Conservation (phyloP, 345 rosid genomes). For the Lepidium africanum region DNA sequence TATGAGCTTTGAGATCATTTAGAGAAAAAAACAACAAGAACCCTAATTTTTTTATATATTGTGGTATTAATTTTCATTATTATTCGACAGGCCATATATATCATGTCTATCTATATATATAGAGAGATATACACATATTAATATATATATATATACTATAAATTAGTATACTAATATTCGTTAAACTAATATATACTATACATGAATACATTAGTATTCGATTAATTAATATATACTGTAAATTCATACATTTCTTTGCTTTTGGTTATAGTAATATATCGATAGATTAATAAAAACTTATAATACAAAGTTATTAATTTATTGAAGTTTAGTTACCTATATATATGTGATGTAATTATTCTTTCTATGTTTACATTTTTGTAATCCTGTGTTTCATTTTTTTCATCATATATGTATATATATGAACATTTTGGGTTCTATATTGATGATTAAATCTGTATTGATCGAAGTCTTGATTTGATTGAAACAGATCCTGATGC, state of each 20-base stretch:
- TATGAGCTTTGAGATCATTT: neutral
- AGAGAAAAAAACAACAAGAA: neutral
- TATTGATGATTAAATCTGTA: neutral
- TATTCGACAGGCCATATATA: neutral
- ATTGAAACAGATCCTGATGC: slow-evolving; percentile 73
- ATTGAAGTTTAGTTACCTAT: too few relatives aligned
- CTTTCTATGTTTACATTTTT: neutral
- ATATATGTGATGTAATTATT: too few relatives aligned
- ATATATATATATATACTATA: too few relatives aligned
- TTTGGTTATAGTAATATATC: too few relatives aligned
- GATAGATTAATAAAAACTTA: too few relatives aligned
- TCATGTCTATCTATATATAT: neutral
- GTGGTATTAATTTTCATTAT: neutral
- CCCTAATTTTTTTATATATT: neutral
- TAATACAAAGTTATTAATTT: too few relatives aligned
- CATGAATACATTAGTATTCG: too few relatives aligned
- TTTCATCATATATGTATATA: neutral
- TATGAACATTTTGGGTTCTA: neutral
- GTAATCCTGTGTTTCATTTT: neutral
- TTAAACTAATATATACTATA: too few relatives aligned
- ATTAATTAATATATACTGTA: too few relatives aligned
- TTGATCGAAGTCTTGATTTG: neutral
- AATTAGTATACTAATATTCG: too few relatives aligned
- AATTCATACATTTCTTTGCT: too few relatives aligned
- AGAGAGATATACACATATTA: too few relatives aligned